Evolutionary conservation across 345 rosid species (phyloP).

Genomic region (Euphorbia lathyris): DNA sequence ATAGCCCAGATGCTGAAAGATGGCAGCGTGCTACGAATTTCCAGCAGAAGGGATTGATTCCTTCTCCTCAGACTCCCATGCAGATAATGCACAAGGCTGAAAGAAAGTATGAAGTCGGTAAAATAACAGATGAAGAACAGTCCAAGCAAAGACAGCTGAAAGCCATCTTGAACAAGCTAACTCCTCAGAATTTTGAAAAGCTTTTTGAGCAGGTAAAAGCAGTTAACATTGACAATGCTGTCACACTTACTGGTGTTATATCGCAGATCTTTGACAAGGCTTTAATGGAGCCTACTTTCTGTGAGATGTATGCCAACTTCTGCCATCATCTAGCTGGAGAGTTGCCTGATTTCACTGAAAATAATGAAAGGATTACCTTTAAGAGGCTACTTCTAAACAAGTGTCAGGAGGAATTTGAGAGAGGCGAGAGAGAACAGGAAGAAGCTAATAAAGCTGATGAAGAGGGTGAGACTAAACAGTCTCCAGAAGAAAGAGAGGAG

Average conservation of each 20-base stretch:
- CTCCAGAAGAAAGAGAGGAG: constrained; percentile 82
- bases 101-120: constrained; percentile 84
- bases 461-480: constrained; percentile 70
- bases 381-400: constrained; percentile 82
- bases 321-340: constrained; percentile 65
- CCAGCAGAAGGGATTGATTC: constrained; percentile 74
- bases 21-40: constrained; percentile 76
- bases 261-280: constrained; percentile 98
- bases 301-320: constrained; percentile 94
- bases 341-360: constrained; percentile 70
- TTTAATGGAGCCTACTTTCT: constrained; percentile 94
- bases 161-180: constrained; percentile 86
- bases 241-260: constrained; percentile 73
- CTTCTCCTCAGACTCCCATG: constrained; percentile 80
- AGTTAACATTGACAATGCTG: constrained; percentile 75
- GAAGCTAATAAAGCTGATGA: constrained; percentile 83
- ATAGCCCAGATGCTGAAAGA: constrained; percentile 61
- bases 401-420: constrained; percentile 98
- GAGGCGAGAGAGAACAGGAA: constrained; percentile 88
- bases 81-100: constrained; percentile 93
- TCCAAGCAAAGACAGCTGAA: constrained; percentile 86
- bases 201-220: constrained; percentile 87
- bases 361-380: constrained; percentile 74
- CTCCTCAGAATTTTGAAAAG: constrained; percentile 93
- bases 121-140: constrained; percentile 68